phyloP scores from a whole-genome alignment of 2,329 filamentous ascomycete genomes.

The Scedosporium apiospermum region DNA sequence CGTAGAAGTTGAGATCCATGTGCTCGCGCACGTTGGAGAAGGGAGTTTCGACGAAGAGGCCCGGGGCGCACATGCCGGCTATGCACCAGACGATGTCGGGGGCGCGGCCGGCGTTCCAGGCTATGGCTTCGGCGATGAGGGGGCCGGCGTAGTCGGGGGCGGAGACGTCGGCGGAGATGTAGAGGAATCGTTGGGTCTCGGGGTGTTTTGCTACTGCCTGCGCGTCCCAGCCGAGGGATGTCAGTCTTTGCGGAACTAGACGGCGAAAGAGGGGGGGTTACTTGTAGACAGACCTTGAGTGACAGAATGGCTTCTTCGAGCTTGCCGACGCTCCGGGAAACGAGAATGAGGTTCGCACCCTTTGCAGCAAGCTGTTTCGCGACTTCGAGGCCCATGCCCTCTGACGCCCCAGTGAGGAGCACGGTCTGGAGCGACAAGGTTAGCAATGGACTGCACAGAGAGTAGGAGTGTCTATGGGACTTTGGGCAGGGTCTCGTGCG shows the following conservation, averaged over 20 bases:
- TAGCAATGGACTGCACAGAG: background rate
- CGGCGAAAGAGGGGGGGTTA: background rate
- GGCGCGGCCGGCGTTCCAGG: slow-evolving; percentile 65
- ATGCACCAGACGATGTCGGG: slow-evolving; percentile 90
- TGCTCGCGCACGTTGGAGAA: slow-evolving; percentile 59
- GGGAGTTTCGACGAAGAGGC: slow-evolving; percentile 68
- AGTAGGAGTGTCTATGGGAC: background rate
- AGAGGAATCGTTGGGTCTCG: slow-evolving; percentile 66
- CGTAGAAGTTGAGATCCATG: slow-evolving; percentile 92
- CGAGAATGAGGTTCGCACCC: slow-evolving; percentile 79
- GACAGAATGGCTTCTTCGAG: slow-evolving; percentile 59
- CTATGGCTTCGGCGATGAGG: slow-evolving; percentile 60
- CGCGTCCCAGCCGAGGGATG: background rate
- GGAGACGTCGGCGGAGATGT: slow-evolving; percentile 75
- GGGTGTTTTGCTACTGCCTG: slow-evolving; percentile 58
- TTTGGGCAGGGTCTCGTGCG: too few species aligned
- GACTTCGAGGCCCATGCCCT: slow-evolving; percentile 77
- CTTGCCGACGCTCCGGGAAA: slow-evolving; percentile 68
- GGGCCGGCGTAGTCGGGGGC: slow-evolving; percentile 57
- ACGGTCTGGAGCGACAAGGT: slow-evolving; percentile 52
- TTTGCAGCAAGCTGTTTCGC: slow-evolving; percentile 67
- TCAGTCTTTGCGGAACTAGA: slow-evolving; percentile 5
- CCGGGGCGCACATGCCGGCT: slow-evolving; percentile 65
- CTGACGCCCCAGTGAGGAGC: slow-evolving; percentile 81
- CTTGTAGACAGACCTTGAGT: slow-evolving; percentile 43